Evolutionary conservation across 1,284 basidiomycete genomes (phyloP), one percentile per base, ranked within the genome.

Genomic region (Cryptococcus hybrid): DNA sequence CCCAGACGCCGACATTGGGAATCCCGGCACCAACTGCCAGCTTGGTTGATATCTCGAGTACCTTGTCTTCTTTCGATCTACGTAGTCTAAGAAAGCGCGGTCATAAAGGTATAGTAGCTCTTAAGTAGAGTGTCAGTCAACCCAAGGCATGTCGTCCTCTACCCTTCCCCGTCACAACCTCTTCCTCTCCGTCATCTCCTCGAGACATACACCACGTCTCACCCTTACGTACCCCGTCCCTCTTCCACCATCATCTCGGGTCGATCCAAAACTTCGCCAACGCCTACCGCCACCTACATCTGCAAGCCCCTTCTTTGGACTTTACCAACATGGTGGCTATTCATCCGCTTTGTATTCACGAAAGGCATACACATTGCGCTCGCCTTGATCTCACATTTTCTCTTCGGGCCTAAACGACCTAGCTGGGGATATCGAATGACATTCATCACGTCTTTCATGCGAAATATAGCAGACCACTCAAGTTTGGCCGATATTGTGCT

Each of bases 401-500:
- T 76, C 3, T 62, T 70, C 40, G 77, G 78, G 3, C 75, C 76
- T 0, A 66, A 73, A 43, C 62, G 77, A 48, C 68, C 73, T 54
- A 73, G 69, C 46, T 79, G 79, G 78, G 78, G 79, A 5, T 76
- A 79, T 65, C 56, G 78, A 60, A 75, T 77, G 75, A 77, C 75
- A 30, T 68, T 73, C 55, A 74, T 74, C 50, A 68, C 67, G 2
- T 71, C 68, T 7, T 71, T 96, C 64, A 89, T 96, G 83, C 86
- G 94, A 57, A 90, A 92, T 55, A 85, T 90, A 30, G 87, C 88
- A 7, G 82, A 85, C 47, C 90, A 96, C 74, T 88, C 90, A 8
- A 85, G 88, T 52, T 82, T 99, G 43, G 87, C 92, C 3, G 90
- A 95, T 64, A 87, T 99, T 56, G 88, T 89, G 43, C 86, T 85